Percentiles rank a stretch among this genome's conserved stretches.
Conservation (phyloP, 768 basidiomycete genomes). For the Suillus sp. region DNA sequence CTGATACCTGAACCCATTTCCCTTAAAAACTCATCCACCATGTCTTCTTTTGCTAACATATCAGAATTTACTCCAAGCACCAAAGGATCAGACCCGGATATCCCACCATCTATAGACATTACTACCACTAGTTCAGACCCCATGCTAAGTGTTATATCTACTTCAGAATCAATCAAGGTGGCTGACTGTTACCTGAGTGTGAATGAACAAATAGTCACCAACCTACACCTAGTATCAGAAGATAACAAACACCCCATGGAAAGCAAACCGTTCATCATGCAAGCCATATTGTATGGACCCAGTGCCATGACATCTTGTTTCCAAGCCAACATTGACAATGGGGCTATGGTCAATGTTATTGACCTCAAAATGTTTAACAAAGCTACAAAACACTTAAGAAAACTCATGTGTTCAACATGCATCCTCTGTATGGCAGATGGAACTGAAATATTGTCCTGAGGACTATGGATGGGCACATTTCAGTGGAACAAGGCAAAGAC, state of each 20-base stretch:
- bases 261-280: not conserved
- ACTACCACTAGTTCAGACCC: too few species aligned
- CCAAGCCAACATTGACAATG: conserved; percentile 27
- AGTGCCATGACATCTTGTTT: conserved; percentile 8
- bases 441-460: conserved; percentile 5
- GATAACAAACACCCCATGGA: too few species aligned
- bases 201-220: not conserved
- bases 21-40: too few species aligned
- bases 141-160: too few species aligned
- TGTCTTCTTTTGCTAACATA: too few species aligned
- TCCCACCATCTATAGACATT: too few species aligned
- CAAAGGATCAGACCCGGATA: too few species aligned
- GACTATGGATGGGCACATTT: conserved; percentile 14
- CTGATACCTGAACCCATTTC: too few species aligned
- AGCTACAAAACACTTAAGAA: conserved; percentile 11
- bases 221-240: too few species aligned
- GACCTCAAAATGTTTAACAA: conserved; percentile 12
- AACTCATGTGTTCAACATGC: conserved; percentile 15
- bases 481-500: not conserved
- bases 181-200: not conserved
- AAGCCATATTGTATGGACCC: too few species aligned
- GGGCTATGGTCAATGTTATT: conserved; percentile 34
- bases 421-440: conserved; percentile 38
- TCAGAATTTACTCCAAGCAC: too few species aligned
- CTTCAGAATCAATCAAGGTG: too few species aligned